Base-by-base conservation (phyloP, 371 early-diverging fungal genomes). In the Lichtheimia ramosa region DNA sequence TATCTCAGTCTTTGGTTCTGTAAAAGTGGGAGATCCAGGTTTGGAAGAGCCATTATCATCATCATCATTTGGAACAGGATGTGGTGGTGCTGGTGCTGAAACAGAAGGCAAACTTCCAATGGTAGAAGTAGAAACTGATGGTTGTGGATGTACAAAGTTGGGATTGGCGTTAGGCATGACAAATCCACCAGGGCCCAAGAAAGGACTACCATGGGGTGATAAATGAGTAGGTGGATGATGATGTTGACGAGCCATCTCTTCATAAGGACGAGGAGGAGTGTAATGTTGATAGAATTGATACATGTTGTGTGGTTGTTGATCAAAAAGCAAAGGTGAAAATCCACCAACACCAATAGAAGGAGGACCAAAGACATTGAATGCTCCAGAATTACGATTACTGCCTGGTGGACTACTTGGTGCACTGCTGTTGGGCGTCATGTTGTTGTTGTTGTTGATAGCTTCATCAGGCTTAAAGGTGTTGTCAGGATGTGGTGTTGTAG, bases 261-360 rank as follows among this genome's bases (percentile, higher is more conserved):
- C 79, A 51, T 75, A 78, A 6, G 75, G 56, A 24, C 61, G 66
- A 24, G 75, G 73, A 14, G 75, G 73, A 4, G 69, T 51, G 28
- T 74, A 73, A 3, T 78, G 65, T 27, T 70, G 68, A 43, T 75
- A 75, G 41, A 75, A 73, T 25, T 77, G 78, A 54, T 77, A 74
- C 6, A 73, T 54, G 20, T 74, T 69, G 51, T 76, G 73, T 8
- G 70, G 72, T 8, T 46, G 25, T 27, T 53, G 53, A 21, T 53
- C 43, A 34, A 74, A 71, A 21, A 61, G 42, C 2, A 61, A 24
- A 43, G 41, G 20, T 5, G 66, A 66, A 55, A 62, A 58, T 1
- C 62, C 59, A 16, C 62, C 62, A 3, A 56, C 56, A 16, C 62
- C 62, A 39, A 54, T 13, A n/a, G 34, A 16, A 3, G 62, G 62